phyloP scores from a whole-genome alignment of 2,329 filamentous ascomycete species.

The Thermomyces lanuginosus region DNA sequence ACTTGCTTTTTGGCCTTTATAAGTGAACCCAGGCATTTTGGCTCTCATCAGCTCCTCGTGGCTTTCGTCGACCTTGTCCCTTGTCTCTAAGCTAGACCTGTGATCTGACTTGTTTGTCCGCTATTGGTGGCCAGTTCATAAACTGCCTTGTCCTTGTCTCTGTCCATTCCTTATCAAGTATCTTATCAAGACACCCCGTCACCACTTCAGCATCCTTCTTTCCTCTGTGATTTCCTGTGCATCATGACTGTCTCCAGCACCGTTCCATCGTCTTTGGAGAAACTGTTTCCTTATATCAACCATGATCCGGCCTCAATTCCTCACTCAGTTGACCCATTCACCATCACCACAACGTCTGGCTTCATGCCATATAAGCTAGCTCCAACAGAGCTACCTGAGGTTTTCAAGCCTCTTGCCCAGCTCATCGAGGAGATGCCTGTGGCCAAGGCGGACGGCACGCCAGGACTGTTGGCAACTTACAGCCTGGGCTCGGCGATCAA shows the following conservation, averaged over 20 bases:
- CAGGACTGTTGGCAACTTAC: constrained; percentile 60
- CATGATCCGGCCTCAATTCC: constrained; percentile 27
- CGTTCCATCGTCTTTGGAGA: constrained; percentile 20
- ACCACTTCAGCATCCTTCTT: constrained; percentile 8
- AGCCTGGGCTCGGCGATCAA: constrained; percentile 60
- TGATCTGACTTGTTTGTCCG: no score
- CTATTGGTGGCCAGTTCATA: no score
- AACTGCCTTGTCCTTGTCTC: neutral
- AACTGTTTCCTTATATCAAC: constrained; percentile 29
- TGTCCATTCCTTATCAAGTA: neutral
- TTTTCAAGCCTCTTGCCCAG: constrained; percentile 56
- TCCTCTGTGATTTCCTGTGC: constrained; percentile 3
- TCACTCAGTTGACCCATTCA: constrained; percentile 30
- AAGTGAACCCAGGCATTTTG: constrained; percentile 3
- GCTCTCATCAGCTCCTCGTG: constrained; percentile 5
- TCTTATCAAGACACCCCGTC: neutral
- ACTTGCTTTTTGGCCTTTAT: constrained; percentile 9
- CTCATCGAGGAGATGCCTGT: constrained; percentile 66
- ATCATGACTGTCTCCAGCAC: constrained; percentile 22
- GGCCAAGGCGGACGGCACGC: constrained; percentile 52
- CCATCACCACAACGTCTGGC: constrained; percentile 30
- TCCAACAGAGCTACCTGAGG: constrained; percentile 43
- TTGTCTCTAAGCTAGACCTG: no score
- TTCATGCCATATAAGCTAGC: constrained; percentile 28
- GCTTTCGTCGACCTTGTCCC: constrained; percentile 8